Conservation (phyloP, 495 filamentous ascomycete species). For the Neurospora sp. region DNA sequence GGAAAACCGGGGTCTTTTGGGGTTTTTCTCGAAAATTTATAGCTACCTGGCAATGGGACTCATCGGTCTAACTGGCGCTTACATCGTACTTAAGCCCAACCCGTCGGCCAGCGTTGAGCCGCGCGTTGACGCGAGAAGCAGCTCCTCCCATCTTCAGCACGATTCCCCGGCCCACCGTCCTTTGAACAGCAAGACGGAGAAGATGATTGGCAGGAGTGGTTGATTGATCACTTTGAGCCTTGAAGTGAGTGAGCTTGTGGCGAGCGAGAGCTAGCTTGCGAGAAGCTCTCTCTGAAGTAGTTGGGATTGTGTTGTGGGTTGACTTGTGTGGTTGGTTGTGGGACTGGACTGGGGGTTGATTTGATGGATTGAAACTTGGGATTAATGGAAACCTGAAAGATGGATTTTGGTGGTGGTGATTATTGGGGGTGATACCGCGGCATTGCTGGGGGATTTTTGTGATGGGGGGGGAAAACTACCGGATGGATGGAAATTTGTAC, state of each 20-base stretch:
- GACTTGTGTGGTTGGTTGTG: background rate
- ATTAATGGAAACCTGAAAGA: background rate
- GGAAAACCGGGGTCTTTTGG: too few species aligned
- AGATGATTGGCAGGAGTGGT: conserved; percentile 1
- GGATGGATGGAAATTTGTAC: background rate
- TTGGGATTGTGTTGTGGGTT: too few species aligned
- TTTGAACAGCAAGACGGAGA: background rate
- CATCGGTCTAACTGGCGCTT: background rate
- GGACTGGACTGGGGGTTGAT: background rate
- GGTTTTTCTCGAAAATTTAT: too few species aligned
- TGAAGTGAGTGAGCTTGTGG: background rate
- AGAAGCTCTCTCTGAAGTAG: too few species aligned
- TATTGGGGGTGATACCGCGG: too few species aligned
- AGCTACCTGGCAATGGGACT: background rate
- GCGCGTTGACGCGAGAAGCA: background rate
- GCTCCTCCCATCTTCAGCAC: background rate
- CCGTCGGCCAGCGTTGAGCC: background rate
- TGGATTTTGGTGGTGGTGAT: too few species aligned
- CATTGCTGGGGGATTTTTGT: too few species aligned
- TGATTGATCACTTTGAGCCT: background rate
- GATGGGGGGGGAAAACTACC: background rate
- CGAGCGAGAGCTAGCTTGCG: too few species aligned
- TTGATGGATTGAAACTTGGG: background rate
- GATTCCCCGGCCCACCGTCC: background rate
- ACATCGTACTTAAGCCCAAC: background rate